Percentiles rank a stretch among this genome's conserved stretches.
phyloP scores from a whole-genome alignment of 208 protist genomes.

The Acanthamoeba quina region DNA sequence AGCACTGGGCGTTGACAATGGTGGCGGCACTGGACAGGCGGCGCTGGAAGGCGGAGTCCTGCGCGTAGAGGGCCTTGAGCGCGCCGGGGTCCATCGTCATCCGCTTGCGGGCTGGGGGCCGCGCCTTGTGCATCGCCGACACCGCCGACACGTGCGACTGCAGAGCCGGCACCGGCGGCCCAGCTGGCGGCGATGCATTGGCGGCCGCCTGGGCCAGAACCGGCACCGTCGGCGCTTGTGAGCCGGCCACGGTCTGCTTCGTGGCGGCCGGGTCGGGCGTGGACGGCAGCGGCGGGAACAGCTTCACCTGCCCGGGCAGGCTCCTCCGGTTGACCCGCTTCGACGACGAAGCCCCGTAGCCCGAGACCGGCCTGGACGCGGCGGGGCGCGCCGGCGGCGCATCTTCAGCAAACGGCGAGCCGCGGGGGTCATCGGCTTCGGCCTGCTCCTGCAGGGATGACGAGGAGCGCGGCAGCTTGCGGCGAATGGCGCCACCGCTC shows the following conservation, averaged over 20 bases:
- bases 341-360: no score
- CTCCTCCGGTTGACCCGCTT: not conserved
- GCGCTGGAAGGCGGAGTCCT: not conserved
- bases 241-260: no score
- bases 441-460: not conserved
- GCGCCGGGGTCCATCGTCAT: conserved; percentile 7
- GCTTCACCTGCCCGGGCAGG: not conserved
- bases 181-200: not conserved
- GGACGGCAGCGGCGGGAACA: not conserved
- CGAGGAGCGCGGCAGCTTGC: not conserved
- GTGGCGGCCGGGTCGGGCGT: not conserved
- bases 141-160: not conserved
- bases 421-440: not conserved
- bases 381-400: no score
- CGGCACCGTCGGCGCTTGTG: not conserved
- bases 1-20: no score
- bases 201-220: not conserved
- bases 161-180: not conserved
- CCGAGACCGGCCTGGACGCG: no score
- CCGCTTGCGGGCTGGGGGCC: not conserved
- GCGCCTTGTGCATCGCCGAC: not conserved
- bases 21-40: not conserved
- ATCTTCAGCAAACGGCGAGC: no score
- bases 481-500: not conserved
- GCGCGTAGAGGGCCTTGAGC: not conserved